Base-by-base conservation (phyloP, 495 filamentous ascomycete species). In the Tuber aestivum region DNA sequence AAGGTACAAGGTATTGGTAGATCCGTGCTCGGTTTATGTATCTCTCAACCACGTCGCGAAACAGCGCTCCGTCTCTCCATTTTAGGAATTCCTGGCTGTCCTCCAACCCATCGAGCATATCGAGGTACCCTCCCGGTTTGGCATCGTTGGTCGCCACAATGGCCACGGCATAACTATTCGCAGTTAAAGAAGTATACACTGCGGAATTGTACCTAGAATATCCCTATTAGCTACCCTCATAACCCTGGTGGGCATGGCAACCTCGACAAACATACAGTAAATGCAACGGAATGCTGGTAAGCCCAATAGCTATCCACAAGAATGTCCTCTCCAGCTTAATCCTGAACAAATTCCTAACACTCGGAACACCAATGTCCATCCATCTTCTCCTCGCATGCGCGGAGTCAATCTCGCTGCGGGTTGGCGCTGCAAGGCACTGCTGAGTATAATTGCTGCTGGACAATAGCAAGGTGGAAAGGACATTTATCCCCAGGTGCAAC, bases 301-400 rank as follows among this genome's bases (percentile, higher is more conserved):
- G 9, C 32, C 37, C 71, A 18, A 74, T 27, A 6, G 41, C 14
- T 27, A 35, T 35, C 75, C 75, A 77, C 23, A 77, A 5, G 44
- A 44, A 14, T 23, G 41, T 18, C 41, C 75, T 74, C 40, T 14
- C 14, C 2, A 0, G 10, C 6, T 42, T 68, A 35, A 77, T 74
- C 42, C 42, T 70, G 12, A 32, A 16, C 40, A 76, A 41, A 27
- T 76, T 76, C 41, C 61, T 73, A 18, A 76, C 38, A 41, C 75
- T 70, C 23, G 50, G 69, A 27, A 74, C 71, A 1, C 75, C 75
- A 42, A 76, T 71, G 50, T 73, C 71, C 23, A 76, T 37, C 75
- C 71, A 76, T 27, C 50, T 16, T 45, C 56, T 69, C 35, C 65
- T 74, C 35, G 41, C 75, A 70, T 76, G 75, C 10, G 75, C 75